phyloP scores from a whole-genome alignment of 2,329 filamentous ascomycete genomes.

The Calonectria pseudoreteaudii region DNA sequence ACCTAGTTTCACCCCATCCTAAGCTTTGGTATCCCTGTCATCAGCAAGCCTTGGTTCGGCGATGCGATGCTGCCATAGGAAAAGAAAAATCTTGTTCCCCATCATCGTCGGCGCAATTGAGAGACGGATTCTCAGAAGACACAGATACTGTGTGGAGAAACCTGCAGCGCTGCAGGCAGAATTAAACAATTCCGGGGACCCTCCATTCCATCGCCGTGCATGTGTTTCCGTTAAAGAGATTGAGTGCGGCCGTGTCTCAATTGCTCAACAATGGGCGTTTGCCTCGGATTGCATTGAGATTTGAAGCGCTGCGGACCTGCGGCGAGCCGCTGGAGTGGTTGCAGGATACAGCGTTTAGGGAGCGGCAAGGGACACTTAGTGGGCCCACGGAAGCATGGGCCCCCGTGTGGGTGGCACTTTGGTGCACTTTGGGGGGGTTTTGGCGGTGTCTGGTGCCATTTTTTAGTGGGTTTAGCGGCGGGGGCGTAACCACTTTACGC shows the following conservation, averaged over 20 bases:
- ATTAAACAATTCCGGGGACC: neutral
- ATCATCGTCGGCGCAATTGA: constrained; percentile 32
- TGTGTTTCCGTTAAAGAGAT: neutral
- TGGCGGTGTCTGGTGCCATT: constrained; percentile 19
- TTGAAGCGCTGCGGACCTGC: constrained; percentile 27
- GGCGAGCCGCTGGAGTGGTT: constrained; percentile 36
- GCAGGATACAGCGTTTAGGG: constrained; percentile 27
- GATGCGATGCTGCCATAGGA: constrained; percentile 27
- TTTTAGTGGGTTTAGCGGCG: constrained; percentile 42
- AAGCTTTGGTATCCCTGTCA: constrained; percentile 39
- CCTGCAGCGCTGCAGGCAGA: constrained; percentile 11
- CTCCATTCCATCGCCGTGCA: constrained; percentile 15
- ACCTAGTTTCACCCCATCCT: constrained; percentile 44
- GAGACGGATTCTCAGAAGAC: constrained; percentile 18
- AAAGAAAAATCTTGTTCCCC: constrained; percentile 32
- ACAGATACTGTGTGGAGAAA: neutral
- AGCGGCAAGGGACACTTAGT: constrained; percentile 31
- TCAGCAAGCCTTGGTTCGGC: constrained; percentile 34
- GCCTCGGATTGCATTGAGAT: constrained; percentile 14
- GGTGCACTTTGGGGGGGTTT: neutral
- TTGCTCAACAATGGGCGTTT: constrained; percentile 24
- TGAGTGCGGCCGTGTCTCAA: constrained; percentile 30
- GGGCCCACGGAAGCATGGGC: constrained; percentile 11
- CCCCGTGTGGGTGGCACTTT: constrained; percentile 9
- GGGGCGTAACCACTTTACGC: constrained; percentile 44